Evolutionary conservation across 371 early-diverging fungal genomes (phyloP).

Genomic region (Haplosporangium sp.): DNA sequence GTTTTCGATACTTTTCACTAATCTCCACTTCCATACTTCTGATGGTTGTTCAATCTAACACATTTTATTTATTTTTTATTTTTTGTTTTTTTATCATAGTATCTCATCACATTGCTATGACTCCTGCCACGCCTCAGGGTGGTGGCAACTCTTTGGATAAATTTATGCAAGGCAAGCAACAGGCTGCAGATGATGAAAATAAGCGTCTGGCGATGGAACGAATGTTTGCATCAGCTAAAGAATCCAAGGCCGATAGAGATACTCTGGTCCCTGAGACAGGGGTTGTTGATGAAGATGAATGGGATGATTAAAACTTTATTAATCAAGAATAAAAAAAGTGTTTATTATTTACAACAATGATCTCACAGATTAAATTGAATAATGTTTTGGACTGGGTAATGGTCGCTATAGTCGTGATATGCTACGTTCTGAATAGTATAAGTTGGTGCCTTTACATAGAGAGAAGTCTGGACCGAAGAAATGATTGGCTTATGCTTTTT

Average conservation of each 20-base stretch:
- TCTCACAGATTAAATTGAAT: conserved; percentile 23
- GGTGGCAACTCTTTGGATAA: conserved; percentile 49
- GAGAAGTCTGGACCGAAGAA: conserved; percentile 23
- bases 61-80: background rate
- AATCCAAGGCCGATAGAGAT: conserved; percentile 48
- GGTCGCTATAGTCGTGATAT: conserved; percentile 48
- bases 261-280: conserved; percentile 51
- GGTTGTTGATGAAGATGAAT: conserved; percentile 43
- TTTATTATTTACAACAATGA: background rate
- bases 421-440: conserved; percentile 27
- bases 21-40: background rate
- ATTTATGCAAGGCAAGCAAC: conserved; percentile 49
- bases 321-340: conserved; percentile 5
- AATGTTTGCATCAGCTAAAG: conserved; percentile 52
- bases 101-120: conserved; percentile 27
- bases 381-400: conserved; percentile 35
- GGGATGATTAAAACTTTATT: conserved; percentile 38
- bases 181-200: conserved; percentile 47
- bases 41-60: background rate
- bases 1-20: too few species aligned
- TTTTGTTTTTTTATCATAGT: conserved; percentile 13
- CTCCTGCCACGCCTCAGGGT: conserved; percentile 22
- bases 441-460: conserved; percentile 29
- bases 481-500: conserved; percentile 24
- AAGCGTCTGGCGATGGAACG: conserved; percentile 50